These are phyloP conservation scores for Claviceps citrina DNA, from an alignment of 2,329 filamentous ascomycete species.

Conservation along the genomic window DNA sequence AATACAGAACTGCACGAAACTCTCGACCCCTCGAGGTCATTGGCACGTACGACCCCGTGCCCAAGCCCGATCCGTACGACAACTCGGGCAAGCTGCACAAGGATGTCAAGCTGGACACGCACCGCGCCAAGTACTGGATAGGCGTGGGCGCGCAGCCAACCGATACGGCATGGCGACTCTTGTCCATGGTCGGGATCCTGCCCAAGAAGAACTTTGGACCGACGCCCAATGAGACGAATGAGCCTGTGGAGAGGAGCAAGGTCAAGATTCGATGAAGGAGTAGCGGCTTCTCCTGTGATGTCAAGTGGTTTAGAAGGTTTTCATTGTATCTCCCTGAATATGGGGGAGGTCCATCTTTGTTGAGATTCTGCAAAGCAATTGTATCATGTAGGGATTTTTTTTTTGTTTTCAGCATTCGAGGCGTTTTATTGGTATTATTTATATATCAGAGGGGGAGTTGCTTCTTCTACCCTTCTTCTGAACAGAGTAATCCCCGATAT, in stretches of 20 bases:
- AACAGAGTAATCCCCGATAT: too few relatives aligned
- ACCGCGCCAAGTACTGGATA: constrained; percentile 84
- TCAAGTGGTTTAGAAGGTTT: background rate
- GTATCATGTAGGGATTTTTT: background rate
- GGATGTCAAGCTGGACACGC: constrained; percentile 73
- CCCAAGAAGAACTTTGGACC: constrained; percentile 24
- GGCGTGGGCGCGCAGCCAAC: constrained; percentile 92
- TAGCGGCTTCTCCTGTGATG: background rate
- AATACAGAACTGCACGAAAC: constrained; percentile 61
- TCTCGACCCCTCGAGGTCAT: constrained; percentile 87
- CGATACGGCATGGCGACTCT: constrained; percentile 72
- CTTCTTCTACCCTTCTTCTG: too few relatives aligned
- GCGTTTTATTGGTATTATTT: background rate
- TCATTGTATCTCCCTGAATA: too few relatives aligned
- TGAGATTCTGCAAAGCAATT: background rate
- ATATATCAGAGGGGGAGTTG: too few relatives aligned
- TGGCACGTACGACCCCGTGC: constrained; percentile 57
- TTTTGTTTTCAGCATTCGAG: background rate
- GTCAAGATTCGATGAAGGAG: constrained; percentile 16
- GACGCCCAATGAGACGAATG: constrained; percentile 12
- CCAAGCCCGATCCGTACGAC: constrained; percentile 45
- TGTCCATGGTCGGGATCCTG: constrained; percentile 53
- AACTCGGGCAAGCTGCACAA: constrained; percentile 61
- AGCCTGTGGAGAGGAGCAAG: constrained; percentile 12
- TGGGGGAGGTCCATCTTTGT: too few relatives aligned